Percentiles rank a stretch among this genome's conserved stretches.
Conservation (phyloP, 768 basidiomycete genomes). For the Leucosporidium scottii region DNA sequence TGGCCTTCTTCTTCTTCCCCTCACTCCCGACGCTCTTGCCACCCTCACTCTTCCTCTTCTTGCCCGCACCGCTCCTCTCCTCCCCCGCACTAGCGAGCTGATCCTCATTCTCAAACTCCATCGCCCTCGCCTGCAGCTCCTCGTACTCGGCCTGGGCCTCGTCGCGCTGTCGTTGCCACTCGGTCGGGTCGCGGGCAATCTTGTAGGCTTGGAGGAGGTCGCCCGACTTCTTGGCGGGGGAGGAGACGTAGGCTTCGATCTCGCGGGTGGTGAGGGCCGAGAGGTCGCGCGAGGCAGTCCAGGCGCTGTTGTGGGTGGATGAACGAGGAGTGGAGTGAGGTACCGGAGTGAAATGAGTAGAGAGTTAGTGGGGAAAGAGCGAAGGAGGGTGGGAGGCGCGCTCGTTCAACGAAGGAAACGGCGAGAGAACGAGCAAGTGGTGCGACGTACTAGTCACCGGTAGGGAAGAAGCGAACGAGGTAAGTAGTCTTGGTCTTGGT, state of each 20-base stretch:
- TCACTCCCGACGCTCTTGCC: background rate
- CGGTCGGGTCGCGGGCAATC: conserved; percentile 64
- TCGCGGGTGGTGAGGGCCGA: conserved; percentile 67
- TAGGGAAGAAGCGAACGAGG: conserved; percentile 82
- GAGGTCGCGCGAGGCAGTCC: conserved; percentile 76
- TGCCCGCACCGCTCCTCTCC: conserved; percentile 36
- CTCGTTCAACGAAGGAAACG: conserved; percentile 6
- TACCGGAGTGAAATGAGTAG: background rate
- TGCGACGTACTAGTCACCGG: conserved; percentile 76
- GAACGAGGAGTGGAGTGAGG: background rate
- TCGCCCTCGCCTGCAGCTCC: conserved; percentile 48
- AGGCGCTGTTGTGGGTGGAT: conserved; percentile 53
- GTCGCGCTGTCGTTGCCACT: conserved; percentile 49
- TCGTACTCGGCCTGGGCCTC: conserved; percentile 55
- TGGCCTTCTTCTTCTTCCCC: conserved; percentile 47
- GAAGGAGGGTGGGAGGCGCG: background rate
- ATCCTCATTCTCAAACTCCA: conserved; percentile 22
- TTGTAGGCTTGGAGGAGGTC: conserved; percentile 63
- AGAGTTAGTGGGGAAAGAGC: background rate
- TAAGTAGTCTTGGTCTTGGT: conserved; percentile 62
- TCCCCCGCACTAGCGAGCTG: conserved; percentile 5
- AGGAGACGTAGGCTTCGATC: conserved; percentile 78
- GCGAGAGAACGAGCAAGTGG: conserved; percentile 10
- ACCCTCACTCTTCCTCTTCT: conserved; percentile 43
- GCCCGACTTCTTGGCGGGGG: conserved; percentile 56